phyloP scores from a whole-genome alignment of 2,329 filamentous ascomycete genomes.

The Sordariomycetes sp. region DNA sequence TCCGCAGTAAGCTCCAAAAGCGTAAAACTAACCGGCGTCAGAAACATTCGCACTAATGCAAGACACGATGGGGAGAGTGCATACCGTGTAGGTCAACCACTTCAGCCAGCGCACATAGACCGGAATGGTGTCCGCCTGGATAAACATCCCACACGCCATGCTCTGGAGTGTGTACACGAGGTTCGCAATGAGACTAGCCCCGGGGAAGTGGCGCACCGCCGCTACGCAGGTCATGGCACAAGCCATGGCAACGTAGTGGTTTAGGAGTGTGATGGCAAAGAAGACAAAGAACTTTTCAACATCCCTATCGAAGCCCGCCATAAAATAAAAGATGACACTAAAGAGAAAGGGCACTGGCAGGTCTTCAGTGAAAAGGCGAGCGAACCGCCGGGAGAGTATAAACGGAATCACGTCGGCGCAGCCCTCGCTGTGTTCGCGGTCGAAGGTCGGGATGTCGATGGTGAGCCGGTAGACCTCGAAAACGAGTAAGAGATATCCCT shows the following conservation, averaged over 20 bases:
- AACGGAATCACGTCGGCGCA: constrained; percentile 59
- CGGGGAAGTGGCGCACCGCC: constrained; percentile 52
- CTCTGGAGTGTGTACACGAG: constrained; percentile 60
- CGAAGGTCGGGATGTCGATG: constrained; percentile 62
- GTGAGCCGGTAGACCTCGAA: constrained; percentile 67
- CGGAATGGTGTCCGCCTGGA: constrained; percentile 59
- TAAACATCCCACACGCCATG: constrained; percentile 65
- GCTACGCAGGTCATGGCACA: constrained; percentile 58
- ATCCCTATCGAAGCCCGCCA: constrained; percentile 57
- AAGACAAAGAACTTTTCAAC: constrained; percentile 57
- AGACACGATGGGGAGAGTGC: constrained; percentile 12
- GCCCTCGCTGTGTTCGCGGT: constrained; percentile 61
- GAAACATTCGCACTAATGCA: neutral
- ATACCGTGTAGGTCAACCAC: constrained; percentile 46
- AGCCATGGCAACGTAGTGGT: constrained; percentile 61
- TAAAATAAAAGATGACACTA: constrained; percentile 62
- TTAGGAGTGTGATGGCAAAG: constrained; percentile 52
- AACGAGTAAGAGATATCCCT: constrained; percentile 63
- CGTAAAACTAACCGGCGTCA: constrained; percentile 42
- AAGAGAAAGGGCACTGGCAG: constrained; percentile 60
- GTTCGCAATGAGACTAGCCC: constrained; percentile 60
- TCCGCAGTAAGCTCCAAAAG: constrained; percentile 54
- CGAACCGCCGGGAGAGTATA: constrained; percentile 54
- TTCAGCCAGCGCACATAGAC: constrained; percentile 72
- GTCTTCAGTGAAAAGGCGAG: constrained; percentile 58